These are phyloP conservation scores for Brassica nigra DNA, from an alignment of 345 rosid genomes.

Conservation along the genomic window DNA sequence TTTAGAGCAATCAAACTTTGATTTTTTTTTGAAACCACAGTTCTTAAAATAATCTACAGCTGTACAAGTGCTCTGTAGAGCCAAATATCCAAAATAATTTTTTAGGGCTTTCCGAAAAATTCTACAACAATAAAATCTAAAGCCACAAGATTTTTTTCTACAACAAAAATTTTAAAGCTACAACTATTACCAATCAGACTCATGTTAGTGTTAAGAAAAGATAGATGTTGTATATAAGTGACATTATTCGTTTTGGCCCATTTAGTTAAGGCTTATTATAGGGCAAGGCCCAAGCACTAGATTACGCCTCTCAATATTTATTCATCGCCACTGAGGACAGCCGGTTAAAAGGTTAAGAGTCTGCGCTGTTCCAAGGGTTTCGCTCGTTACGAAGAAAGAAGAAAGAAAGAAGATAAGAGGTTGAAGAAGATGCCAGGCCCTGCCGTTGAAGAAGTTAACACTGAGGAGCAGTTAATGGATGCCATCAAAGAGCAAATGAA, in stretches of 20 bases:
- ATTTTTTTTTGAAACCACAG: no score
- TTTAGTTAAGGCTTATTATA: neutral
- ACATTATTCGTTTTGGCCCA: neutral
- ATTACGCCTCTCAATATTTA: slow-evolving; percentile 20
- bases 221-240: no score
- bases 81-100: no score
- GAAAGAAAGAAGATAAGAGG: slow-evolving; percentile 12
- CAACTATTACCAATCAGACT: no score
- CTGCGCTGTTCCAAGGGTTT: slow-evolving; percentile 37
- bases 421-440: slow-evolving; percentile 41
- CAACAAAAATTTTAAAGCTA: no score
- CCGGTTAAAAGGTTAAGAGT: neutral
- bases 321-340: slow-evolving; percentile 9
- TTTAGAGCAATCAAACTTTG: no score
- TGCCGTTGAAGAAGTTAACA: slow-evolving; percentile 26
- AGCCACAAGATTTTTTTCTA: no score
- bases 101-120: no score
- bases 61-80: no score
- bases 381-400: neutral
- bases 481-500: slow-evolving; percentile 43
- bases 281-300: slow-evolving; percentile 6
- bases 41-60: no score
- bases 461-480: slow-evolving; percentile 21
- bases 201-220: no score
- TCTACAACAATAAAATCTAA: no score